Percentiles rank a stretch among this genome's conserved stretches.
Evolutionary conservation across 2,329 filamentous ascomycete species (phyloP).

Genomic region (Stromatinia cepivora): DNA sequence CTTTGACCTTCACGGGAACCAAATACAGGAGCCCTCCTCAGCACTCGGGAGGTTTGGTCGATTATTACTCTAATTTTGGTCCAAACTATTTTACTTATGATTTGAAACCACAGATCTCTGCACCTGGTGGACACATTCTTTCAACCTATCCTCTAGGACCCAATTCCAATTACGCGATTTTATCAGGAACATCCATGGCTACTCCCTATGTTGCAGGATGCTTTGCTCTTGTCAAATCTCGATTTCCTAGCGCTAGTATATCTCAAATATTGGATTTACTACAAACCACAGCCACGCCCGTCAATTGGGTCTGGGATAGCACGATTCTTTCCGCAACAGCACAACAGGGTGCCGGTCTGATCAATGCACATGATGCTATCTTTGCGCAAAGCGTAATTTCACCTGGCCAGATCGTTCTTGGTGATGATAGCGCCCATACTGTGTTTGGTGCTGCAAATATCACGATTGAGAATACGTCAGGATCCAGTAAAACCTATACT

Average conservation of each 20-base stretch:
- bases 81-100: conserved; percentile 25
- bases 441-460: conserved; percentile 32
- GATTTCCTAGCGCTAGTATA: conserved; percentile 36
- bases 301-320: conserved; percentile 37
- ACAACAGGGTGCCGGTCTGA: conserved; percentile 43
- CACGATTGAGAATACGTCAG: conserved; percentile 35
- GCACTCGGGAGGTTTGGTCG: conserved; percentile 27
- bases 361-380: conserved; percentile 41
- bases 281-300: conserved; percentile 39
- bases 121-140: conserved; percentile 43
- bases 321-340: conserved; percentile 37
- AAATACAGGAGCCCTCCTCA: conserved; percentile 18
- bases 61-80: conserved; percentile 32
- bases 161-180: conserved; percentile 40
- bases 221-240: conserved; percentile 43
- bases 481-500: conserved; percentile 31
- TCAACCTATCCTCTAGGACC: conserved; percentile 41
- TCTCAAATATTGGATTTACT: conserved; percentile 39
- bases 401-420: conserved; percentile 33
- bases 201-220: conserved; percentile 42
- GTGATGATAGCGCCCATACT: conserved; percentile 24
- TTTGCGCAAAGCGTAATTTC: conserved; percentile 31
- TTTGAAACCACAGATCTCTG: conserved; percentile 35
- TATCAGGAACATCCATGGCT: conserved; percentile 45
- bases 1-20: conserved; percentile 21